Evolutionary conservation across 176 grass and related monocot genomes (phyloP).

Genomic region (Cenchrus americanus): DNA sequence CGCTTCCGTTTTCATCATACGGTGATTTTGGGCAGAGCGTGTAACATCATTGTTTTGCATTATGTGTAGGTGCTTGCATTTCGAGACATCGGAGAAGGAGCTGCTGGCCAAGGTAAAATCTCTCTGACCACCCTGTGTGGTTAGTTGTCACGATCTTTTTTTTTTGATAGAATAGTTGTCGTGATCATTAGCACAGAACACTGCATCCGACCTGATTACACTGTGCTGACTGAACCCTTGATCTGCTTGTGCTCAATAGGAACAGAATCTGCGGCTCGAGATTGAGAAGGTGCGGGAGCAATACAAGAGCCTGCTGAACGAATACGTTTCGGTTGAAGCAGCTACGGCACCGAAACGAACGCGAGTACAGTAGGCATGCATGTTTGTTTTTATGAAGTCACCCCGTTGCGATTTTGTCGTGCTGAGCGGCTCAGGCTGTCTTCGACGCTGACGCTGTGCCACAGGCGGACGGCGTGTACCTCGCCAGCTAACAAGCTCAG

Average conservation of each 20-base stretch:
- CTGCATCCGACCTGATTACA: background rate
- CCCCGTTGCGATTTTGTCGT: too few species aligned
- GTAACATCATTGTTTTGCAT: background rate
- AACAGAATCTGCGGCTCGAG: conserved; percentile 15
- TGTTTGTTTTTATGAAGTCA: too few species aligned
- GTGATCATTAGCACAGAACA: background rate
- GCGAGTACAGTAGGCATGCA: background rate
- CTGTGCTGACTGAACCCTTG: background rate
- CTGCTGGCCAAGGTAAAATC: conserved; percentile 46
- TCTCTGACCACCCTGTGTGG: background rate
- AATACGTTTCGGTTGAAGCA: conserved; percentile 29
- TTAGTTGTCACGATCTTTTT: too few species aligned
- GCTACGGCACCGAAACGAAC: background rate
- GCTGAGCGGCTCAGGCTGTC: too few species aligned
- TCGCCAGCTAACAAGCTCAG: too few species aligned
- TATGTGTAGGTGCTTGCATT: conserved; percentile 33
- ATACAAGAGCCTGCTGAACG: conserved; percentile 11
- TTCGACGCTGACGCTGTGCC: too few species aligned
- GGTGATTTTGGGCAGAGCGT: background rate
- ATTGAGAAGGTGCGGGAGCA: conserved; percentile 32
- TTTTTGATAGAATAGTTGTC: too few species aligned
- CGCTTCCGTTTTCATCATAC: background rate
- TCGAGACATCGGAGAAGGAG: conserved; percentile 33
- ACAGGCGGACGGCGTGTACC: too few species aligned
- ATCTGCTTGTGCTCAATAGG: conserved; percentile 28